Conservation (phyloP, 2,329 filamentous ascomycete species). For the Penicillium concentricum region DNA sequence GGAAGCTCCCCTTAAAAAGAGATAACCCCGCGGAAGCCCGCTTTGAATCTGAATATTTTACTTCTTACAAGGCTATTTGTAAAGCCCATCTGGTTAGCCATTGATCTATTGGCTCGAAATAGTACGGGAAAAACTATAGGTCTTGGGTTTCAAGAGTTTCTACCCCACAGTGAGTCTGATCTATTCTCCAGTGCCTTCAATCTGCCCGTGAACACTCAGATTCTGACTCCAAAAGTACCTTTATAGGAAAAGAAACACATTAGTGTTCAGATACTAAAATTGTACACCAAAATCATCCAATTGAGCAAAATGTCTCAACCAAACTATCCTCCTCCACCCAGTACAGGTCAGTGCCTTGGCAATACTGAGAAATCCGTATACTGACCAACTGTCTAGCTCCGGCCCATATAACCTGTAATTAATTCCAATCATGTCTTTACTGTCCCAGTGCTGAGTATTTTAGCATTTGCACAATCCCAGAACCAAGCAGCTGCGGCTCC, state of each 20-base stretch:
- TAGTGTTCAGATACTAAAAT: background rate
- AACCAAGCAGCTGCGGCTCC: background rate
- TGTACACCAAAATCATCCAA: background rate
- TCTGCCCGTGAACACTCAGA: background rate
- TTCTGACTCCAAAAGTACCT: background rate
- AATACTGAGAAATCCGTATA: background rate
- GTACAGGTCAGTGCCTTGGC: background rate
- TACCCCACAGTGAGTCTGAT: background rate
- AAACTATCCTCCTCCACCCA: background rate
- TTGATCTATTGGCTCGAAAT: background rate
- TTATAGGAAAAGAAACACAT: background rate
- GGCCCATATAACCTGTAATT: conserved; percentile 19
- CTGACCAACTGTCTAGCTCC: conserved; percentile 7
- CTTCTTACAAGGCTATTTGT: background rate
- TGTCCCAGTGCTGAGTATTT: background rate
- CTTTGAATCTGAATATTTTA: background rate
- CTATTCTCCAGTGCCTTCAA: background rate
- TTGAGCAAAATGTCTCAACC: background rate
- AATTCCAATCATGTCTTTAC: too few relatives aligned
- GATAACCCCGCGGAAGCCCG: background rate
- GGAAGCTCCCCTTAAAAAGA: background rate
- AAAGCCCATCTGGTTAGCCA: too few relatives aligned
- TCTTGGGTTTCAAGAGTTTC: background rate
- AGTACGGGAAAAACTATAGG: background rate
- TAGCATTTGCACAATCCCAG: background rate